phyloP scores from a whole-genome alignment of 495 filamentous ascomycete genomes.

The Neurospora tetrasperma region DNA sequence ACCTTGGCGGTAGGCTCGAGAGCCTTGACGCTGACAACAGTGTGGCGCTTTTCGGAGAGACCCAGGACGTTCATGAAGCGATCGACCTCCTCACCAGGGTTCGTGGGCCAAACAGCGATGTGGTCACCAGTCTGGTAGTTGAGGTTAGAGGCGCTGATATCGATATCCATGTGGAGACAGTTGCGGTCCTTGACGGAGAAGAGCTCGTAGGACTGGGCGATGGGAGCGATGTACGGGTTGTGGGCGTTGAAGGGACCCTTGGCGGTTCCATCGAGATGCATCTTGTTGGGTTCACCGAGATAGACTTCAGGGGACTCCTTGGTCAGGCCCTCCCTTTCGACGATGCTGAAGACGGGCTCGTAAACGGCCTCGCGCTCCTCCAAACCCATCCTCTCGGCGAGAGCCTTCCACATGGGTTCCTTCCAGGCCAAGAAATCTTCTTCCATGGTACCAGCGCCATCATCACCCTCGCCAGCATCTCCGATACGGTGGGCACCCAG shows the following conservation, averaged over 20 bases:
- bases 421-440: conserved; percentile 99
- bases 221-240: conserved; percentile 95
- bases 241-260: conserved; percentile 93
- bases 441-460: conserved; percentile 98
- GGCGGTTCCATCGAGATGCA: conserved; percentile 73
- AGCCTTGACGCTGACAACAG: conserved; percentile 81
- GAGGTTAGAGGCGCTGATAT: conserved; percentile 75
- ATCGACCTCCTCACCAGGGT: conserved; percentile 85
- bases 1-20: conserved; percentile 95
- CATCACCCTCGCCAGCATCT: conserved; percentile 86
- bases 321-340: conserved; percentile 62
- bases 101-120: conserved; percentile 95
- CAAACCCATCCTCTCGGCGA: conserved; percentile 70
- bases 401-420: conserved; percentile 92
- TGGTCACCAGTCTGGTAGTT: conserved; percentile 95
- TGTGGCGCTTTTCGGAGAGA: conserved; percentile 64
- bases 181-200: conserved; percentile 90
- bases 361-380: conserved; percentile 96
- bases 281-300: conserved; percentile 91
- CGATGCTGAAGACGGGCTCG: conserved; percentile 81
- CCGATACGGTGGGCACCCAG: conserved; percentile 79
- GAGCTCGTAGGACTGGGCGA: conserved; percentile 77
- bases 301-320: conserved; percentile 81
- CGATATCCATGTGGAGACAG: conserved; percentile 95
- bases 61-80: conserved; percentile 75